Evolutionary conservation across 2,329 filamentous ascomycete species (phyloP).

Genomic region (Colletotrichum eleusines): DNA sequence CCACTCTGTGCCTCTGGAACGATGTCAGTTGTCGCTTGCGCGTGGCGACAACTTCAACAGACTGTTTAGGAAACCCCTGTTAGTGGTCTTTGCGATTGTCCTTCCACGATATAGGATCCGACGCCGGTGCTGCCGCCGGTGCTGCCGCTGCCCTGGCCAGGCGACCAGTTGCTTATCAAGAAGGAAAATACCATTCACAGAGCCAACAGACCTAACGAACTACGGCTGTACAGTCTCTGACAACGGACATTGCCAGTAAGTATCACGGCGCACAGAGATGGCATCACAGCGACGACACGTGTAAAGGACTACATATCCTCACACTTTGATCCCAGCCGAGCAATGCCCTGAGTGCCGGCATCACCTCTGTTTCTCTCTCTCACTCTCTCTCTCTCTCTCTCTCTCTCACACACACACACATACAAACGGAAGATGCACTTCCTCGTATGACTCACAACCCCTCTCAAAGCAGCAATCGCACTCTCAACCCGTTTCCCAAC

Average conservation of each 20-base stretch:
- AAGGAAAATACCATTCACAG: too few species aligned
- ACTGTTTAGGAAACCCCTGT: not conserved
- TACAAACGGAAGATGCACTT: not conserved
- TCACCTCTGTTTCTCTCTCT: too few species aligned
- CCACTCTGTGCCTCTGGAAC: not conserved
- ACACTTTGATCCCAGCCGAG: not conserved
- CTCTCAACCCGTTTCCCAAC: not conserved
- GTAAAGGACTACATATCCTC: not conserved
- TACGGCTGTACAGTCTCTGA: not conserved
- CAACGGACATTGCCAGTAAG: not conserved
- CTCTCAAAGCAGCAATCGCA: not conserved
- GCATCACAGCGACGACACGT: not conserved
- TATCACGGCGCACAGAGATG: not conserved
- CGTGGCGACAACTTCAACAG: not conserved
- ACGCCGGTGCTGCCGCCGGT: not conserved
- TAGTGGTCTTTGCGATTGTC: not conserved
- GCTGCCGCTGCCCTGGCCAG: not conserved
- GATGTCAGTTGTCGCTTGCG: not conserved
- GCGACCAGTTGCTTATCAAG: not conserved
- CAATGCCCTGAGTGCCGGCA: not conserved
- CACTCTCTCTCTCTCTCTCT: not conserved
- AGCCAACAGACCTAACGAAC: too few species aligned
- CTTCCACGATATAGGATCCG: not conserved
- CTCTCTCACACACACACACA: not conserved
- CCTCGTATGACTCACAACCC: not conserved